phyloP scores from a whole-genome alignment of 1,139 yeast genomes.

The Saccharomyces hybrid region DNA sequence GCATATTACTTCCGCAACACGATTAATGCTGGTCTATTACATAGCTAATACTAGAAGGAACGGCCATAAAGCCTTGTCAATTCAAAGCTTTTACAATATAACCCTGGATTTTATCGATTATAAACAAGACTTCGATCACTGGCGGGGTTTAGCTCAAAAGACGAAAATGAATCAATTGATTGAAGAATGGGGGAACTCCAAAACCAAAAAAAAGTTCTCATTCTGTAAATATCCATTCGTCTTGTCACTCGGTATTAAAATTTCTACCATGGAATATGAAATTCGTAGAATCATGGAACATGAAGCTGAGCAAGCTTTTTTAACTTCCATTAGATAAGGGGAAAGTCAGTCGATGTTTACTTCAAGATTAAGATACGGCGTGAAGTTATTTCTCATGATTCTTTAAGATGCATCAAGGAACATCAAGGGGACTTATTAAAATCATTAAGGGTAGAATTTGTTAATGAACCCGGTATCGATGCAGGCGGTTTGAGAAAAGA shows the following conservation, averaged over 20 bases:
- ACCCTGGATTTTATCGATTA: constrained; percentile 74
- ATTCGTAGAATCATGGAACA: constrained; percentile 77
- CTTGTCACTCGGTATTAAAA: constrained; percentile 74
- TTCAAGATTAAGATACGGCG: constrained; percentile 65
- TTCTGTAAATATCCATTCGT: constrained; percentile 83
- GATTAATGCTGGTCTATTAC: constrained; percentile 48
- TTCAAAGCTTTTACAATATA: constrained; percentile 61
- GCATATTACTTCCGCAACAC: constrained; percentile 65
- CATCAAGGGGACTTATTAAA: constrained; percentile 58
- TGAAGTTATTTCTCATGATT: constrained; percentile 60
- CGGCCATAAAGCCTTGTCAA: constrained; percentile 37
- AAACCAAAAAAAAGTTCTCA: constrained; percentile 33
- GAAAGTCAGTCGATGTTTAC: constrained; percentile 55
- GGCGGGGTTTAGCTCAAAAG: constrained; percentile 43
- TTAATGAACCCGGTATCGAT: constrained; percentile 86
- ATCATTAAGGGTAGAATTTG: constrained; percentile 66
- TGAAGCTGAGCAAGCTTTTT: constrained; percentile 84
- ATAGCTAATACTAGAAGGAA: constrained; percentile 40
- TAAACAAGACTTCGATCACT: constrained; percentile 69
- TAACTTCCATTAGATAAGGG: constrained; percentile 66
- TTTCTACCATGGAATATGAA: constrained; percentile 72
- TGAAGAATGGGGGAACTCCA: constrained; percentile 5
- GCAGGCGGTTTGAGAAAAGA: constrained; percentile 92
- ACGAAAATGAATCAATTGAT: constrained; percentile 9
- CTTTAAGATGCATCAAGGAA: constrained; percentile 54